Conservation (phyloP, 306 rosid species). For the Pyrus pyrifolia region DNA sequence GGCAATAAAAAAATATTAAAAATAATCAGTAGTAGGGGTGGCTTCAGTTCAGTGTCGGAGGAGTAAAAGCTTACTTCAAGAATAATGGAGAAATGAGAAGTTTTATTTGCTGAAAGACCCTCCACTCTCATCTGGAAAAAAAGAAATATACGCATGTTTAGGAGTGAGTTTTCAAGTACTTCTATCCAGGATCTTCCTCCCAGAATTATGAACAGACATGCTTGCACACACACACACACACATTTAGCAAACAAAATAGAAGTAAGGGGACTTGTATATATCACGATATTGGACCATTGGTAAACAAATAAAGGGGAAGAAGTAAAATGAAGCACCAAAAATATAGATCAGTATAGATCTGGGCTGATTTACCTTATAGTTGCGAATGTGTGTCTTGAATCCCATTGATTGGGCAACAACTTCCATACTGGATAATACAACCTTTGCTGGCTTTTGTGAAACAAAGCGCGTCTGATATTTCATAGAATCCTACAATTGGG, state of each 20-base stretch:
- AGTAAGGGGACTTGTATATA: neutral
- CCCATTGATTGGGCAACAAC: slow-evolving; percentile 94
- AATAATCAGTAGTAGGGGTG: neutral
- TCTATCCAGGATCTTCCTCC: neutral
- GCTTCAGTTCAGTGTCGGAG: neutral
- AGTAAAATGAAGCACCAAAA: neutral
- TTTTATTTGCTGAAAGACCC: slow-evolving; percentile 55
- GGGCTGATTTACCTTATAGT: slow-evolving; percentile 53
- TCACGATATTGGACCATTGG: neutral
- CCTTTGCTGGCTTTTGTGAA: slow-evolving; percentile 86
- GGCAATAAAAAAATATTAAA: slow-evolving; percentile 5
- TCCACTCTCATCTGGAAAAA: slow-evolving; percentile 87
- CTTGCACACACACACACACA: neutral
- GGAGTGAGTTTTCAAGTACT: neutral
- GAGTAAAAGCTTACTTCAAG: slow-evolving; percentile 55
- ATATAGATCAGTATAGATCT: neutral
- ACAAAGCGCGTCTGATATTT: slow-evolving; percentile 74
- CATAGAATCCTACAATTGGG: slow-evolving; percentile 44
- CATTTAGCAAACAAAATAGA: neutral
- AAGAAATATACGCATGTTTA: neutral
- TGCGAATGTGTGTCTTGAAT: slow-evolving; percentile 82
- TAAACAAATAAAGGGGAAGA: neutral
- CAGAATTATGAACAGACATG: neutral
- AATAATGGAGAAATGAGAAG: slow-evolving; percentile 68
- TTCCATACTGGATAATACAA: slow-evolving; percentile 80